A percentile compares a stretch with the other conserved stretches of the same genome.
These are phyloP conservation scores for Gentiana dahurica DNA, from an alignment of 257 asterid genomes.

Conservation along the genomic window DNA sequence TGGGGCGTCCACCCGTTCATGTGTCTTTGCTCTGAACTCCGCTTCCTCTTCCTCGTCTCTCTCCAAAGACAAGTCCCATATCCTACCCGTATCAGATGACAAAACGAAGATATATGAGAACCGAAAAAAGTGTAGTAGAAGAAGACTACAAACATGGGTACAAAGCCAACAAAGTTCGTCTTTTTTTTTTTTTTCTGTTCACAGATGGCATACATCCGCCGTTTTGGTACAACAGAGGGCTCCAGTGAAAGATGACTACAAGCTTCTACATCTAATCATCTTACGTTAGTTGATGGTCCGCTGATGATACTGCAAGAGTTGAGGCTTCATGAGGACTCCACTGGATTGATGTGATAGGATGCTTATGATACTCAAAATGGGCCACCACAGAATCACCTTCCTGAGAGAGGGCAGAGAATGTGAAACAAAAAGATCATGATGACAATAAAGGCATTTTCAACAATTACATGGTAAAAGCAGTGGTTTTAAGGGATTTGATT, in stretches of 20 bases:
- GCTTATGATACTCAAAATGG: conserved; percentile 77
- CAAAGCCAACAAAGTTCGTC: no score
- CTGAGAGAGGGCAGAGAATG: conserved; percentile 21
- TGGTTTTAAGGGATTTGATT: no score
- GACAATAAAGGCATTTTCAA: not conserved
- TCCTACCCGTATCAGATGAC: conserved; percentile 22
- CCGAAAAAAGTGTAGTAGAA: not conserved
- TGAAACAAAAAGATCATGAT: not conserved
- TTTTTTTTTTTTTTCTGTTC: no score
- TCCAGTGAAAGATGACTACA: no score
- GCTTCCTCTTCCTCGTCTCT: conserved; percentile 95
- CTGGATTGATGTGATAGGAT: conserved; percentile 92
- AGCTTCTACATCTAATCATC: conserved; percentile 11
- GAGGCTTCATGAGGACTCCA: conserved; percentile 98
- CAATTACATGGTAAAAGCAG: no score
- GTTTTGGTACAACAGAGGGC: no score
- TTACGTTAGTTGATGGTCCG: conserved; percentile 87
- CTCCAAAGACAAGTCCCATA: conserved; percentile 94
- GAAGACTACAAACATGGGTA: no score
- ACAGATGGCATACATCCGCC: no score
- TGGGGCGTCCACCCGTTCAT: conserved; percentile 70
- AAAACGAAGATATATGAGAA: not conserved
- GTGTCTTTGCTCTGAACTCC: conserved; percentile 63
- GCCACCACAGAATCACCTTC: conserved; percentile 74
- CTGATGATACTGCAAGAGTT: conserved; percentile 77